These are phyloP conservation scores for Corylus avellana DNA, from an alignment of 306 rosid species.

Conservation along the genomic window DNA sequence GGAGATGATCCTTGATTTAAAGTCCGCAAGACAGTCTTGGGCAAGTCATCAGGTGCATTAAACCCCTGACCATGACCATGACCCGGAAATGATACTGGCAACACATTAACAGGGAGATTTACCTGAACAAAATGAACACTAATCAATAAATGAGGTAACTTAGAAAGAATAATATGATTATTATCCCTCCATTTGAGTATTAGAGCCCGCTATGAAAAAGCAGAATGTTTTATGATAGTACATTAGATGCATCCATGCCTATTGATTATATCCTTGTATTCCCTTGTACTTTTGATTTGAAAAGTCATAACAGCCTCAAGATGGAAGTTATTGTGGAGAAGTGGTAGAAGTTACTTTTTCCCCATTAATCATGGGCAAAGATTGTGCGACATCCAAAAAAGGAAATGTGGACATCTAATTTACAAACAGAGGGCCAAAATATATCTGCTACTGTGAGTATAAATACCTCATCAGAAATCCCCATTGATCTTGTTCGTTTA, in stretches of 20 bases:
- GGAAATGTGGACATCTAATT: background rate
- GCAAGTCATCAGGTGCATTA: slow-evolving; percentile 87
- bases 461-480: slow-evolving; percentile 81
- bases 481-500: slow-evolving; percentile 87
- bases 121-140: slow-evolving; percentile 53
- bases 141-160: slow-evolving; percentile 15
- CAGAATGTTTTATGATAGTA: background rate
- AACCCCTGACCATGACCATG: slow-evolving; percentile 70
- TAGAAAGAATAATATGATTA: background rate
- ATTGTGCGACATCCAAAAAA: background rate
- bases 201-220: background rate
- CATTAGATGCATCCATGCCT: background rate
- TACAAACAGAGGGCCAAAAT: background rate
- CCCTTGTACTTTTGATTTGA: background rate
- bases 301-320: background rate
- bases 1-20: slow-evolving; percentile 95
- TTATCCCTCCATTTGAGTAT: background rate
- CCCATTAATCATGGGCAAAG: background rate
- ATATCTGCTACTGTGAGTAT: slow-evolving; percentile 15
- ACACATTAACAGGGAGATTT: slow-evolving; percentile 86
- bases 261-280: background rate
- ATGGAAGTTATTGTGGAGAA: background rate
- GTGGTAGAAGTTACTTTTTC: background rate
- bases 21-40: slow-evolving; percentile 68
- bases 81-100: slow-evolving; percentile 77